Base-by-base conservation (phyloP, 331 rosid species). In the Quercus phellos region DNA sequence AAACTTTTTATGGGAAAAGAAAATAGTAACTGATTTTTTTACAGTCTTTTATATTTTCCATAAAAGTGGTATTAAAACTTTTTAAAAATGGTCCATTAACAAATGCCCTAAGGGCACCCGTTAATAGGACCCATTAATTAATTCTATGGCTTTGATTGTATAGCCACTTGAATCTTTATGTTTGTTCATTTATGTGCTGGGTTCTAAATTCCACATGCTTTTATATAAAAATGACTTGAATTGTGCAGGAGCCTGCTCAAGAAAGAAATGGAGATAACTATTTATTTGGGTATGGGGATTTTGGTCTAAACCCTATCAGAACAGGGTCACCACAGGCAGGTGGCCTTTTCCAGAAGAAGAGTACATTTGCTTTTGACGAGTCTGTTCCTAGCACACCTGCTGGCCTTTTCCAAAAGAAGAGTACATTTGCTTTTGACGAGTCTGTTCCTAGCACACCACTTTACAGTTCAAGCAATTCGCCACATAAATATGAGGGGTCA, bases 391-490 rank as follows among this genome's bases (percentile, higher is more conserved):
- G 93, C 88, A 95, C 99, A 5, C 99, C 99, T 13, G 84, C 86
- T 18, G 51, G 51, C 74, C 46, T 70, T 67, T 79, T 83, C 80
- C 97, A 77, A 79, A 90, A 86, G 92, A 86, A 83, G 81, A 87
- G 86, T 43, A 74, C 90, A 18, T 93, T 95, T 82, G 78, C 77
- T 74, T 95, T 95, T 58, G 99, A 95, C 3, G 97, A 92, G 74
- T 95, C 98, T 18, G 98, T 92, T 84, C 99, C 99, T 10, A 95
- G 94, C 88, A 95, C 99, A 5, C 99, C 99, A 35, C 94, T 92
- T 71, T 86, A 81, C 89, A 89, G 84, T 79, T 85, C 90, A 43
- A 85, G 93, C 68, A 86, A 74, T 77, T 91, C 98, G 32, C 93
- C 98, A 0, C 87, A 86, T 58, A 82, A 72, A 74, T 86, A 80